These are phyloP conservation scores for Wilcoxina mikolae DNA, from an alignment of 495 filamentous ascomycete species.

Conservation along the genomic window DNA sequence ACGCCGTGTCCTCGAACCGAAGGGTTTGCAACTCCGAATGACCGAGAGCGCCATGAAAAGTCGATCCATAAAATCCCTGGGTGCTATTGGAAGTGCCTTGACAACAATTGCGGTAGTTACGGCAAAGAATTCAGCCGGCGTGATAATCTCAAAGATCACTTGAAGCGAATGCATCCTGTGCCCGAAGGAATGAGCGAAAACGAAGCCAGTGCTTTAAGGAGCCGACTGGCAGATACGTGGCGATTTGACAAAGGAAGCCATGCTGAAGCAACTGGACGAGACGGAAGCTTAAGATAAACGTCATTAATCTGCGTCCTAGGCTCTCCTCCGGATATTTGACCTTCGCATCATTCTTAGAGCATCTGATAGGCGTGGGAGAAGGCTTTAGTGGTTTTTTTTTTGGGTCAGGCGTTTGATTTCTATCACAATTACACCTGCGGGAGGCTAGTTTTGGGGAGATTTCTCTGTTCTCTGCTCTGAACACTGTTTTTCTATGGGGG, in stretches of 20 bases:
- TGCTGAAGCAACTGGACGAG: too few relatives aligned
- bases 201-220: slow-evolving; percentile 25
- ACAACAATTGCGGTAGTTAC: slow-evolving; percentile 25
- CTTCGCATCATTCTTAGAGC: too few relatives aligned
- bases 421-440: too few relatives aligned
- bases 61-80: slow-evolving; percentile 28
- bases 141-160: slow-evolving; percentile 28
- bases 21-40: slow-evolving; percentile 28
- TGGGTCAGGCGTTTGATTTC: too few relatives aligned
- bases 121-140: slow-evolving; percentile 28
- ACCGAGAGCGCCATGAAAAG: slow-evolving; percentile 28
- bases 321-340: too few relatives aligned
- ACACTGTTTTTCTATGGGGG: too few relatives aligned
- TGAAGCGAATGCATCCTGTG: slow-evolving; percentile 28
- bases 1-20: slow-evolving; percentile 21
- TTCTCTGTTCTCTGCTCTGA: too few relatives aligned
- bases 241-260: slow-evolving; percentile 8
- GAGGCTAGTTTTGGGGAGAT: too few relatives aligned
- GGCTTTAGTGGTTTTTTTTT: too few relatives aligned
- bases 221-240: slow-evolving; percentile 24
- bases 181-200: slow-evolving; percentile 23
- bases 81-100: slow-evolving; percentile 28
- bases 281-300: too few relatives aligned
- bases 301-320: too few relatives aligned
- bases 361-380: too few relatives aligned